A percentile compares a stretch with the other conserved stretches of the same genome.
phyloP scores from a whole-genome alignment of 139 green algal species.

The Coelastrella sp. region DNA sequence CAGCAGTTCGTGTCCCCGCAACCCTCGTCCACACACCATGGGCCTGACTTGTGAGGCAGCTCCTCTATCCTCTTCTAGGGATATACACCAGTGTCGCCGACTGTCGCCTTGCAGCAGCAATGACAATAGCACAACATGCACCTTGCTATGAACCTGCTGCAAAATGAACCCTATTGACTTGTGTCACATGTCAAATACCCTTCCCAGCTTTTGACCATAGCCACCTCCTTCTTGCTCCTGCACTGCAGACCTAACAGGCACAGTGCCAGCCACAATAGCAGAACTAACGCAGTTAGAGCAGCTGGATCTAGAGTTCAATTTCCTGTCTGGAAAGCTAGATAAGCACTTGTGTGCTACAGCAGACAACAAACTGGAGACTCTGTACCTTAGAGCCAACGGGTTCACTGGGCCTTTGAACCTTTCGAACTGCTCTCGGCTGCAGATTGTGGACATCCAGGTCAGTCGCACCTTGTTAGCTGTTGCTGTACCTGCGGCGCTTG shows the following conservation, averaged over 20 bases:
- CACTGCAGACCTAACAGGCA: conserved; percentile 8
- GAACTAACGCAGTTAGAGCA: not conserved
- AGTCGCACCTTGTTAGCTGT: not conserved
- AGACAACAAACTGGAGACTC: not conserved
- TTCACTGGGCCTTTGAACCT: conserved; percentile 30
- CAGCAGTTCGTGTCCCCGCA: no score
- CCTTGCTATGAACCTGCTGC: not conserved
- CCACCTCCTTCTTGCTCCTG: not conserved
- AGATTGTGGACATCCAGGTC: conserved; percentile 23
- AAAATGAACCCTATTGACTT: not conserved
- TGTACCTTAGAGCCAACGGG: conserved; percentile 35
- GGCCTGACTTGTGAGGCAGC: no score
- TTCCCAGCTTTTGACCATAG: not conserved
- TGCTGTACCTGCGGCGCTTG: no score
- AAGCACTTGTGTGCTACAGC: not conserved
- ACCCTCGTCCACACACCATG: no score
- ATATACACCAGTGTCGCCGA: no score
- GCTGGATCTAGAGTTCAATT: conserved; percentile 45
- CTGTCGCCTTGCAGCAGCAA: no score
- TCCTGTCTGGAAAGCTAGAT: not conserved
- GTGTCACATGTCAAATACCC: not conserved
- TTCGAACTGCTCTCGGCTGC: not conserved
- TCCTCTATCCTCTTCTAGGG: no score
- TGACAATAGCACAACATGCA: no score
- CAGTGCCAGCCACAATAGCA: conserved; percentile 1